Percentiles rank a stretch among this genome's conserved stretches.
Conservation (phyloP, 306 rosid genomes). For the Argentina anserina region DNA sequence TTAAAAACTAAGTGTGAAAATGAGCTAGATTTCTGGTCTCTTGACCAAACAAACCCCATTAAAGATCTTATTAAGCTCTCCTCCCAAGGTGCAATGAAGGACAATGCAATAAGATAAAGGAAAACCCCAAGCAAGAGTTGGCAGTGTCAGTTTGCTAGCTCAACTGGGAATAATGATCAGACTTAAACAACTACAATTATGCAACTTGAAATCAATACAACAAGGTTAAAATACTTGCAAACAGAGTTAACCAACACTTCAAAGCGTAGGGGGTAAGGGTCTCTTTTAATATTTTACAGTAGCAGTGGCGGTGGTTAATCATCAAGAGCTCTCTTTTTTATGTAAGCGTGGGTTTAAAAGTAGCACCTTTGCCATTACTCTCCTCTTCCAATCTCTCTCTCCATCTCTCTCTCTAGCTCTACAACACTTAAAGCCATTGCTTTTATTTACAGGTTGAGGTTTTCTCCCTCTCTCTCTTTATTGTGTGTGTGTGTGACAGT, state of each 20-base stretch:
- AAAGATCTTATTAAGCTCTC: slow-evolving; percentile 45
- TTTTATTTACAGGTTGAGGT: background rate
- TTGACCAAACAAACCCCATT: slow-evolving; percentile 54
- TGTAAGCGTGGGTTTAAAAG: slow-evolving; percentile 84
- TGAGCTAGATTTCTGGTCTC: slow-evolving; percentile 51
- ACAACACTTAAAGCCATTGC: slow-evolving; percentile 12
- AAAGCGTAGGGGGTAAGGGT: slow-evolving; percentile 28
- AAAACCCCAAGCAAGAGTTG: slow-evolving; percentile 46
- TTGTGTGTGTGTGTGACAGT: slow-evolving; percentile 32
- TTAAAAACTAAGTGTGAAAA: slow-evolving; percentile 28
- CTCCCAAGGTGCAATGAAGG: slow-evolving; percentile 52
- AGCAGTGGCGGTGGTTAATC: slow-evolving; percentile 94
- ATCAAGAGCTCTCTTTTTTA: slow-evolving; percentile 81
- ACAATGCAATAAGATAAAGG: slow-evolving; percentile 51
- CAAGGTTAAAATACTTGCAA: slow-evolving; percentile 3
- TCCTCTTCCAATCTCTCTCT: slow-evolving; percentile 21
- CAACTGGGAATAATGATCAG: slow-evolving; percentile 45
- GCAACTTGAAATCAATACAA: slow-evolving; percentile 15
- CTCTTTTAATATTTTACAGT: slow-evolving; percentile 36
- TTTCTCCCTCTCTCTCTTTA: slow-evolving; percentile 18
- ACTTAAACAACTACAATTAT: slow-evolving; percentile 26
- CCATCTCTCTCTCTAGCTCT: background rate
- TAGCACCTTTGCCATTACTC: slow-evolving; percentile 29
- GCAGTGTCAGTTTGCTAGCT: slow-evolving; percentile 77
- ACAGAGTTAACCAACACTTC: slow-evolving; percentile 24